Evolutionary conservation across 768 basidiomycete genomes (phyloP).

Genomic region (Phlegmacium glaucopus): DNA sequence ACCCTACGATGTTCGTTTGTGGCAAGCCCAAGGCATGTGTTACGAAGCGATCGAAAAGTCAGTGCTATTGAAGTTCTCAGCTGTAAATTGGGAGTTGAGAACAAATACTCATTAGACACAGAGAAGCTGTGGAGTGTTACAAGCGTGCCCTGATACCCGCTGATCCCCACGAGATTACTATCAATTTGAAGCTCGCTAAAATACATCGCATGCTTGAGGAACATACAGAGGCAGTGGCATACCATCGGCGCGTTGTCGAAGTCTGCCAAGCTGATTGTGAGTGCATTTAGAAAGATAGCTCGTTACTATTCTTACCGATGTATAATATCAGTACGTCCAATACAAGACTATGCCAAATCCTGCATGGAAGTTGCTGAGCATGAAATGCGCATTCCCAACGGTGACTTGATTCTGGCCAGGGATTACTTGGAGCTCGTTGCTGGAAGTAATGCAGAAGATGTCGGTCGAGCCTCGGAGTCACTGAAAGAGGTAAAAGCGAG

Average conservation of each 20-base stretch:
- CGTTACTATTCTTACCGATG: conserved; percentile 19
- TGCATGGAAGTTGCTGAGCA: conserved; percentile 81
- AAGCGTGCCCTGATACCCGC: conserved; percentile 85
- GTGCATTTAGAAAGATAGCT: conserved; percentile 18
- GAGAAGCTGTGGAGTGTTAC: conserved; percentile 89
- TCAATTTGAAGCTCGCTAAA: conserved; percentile 71
- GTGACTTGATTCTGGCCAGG: conserved; percentile 67
- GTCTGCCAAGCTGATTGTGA: conserved; percentile 63
- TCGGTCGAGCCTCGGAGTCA: conserved; percentile 67
- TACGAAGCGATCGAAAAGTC: conserved; percentile 91
- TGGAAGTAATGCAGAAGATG: conserved; percentile 79
- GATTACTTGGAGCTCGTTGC: conserved; percentile 74
- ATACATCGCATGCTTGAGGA: conserved; percentile 69
- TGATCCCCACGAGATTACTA: conserved; percentile 70
- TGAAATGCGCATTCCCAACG: conserved; percentile 59
- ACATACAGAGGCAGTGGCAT: conserved; percentile 63
- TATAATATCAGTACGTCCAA: conserved; percentile 51
- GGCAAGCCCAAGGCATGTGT: conserved; percentile 92
- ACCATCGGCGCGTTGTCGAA: conserved; percentile 79
- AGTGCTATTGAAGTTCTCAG: conserved; percentile 1
- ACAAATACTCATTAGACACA: conserved; percentile 44
- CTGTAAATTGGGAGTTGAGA: background rate
- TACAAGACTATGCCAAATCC: conserved; percentile 82
- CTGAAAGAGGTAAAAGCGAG: conserved; percentile 52
- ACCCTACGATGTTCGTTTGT: conserved; percentile 93